Evolutionary conservation across 495 filamentous ascomycete genomes (phyloP).

Genomic region (Lophiotrema nucula): DNA sequence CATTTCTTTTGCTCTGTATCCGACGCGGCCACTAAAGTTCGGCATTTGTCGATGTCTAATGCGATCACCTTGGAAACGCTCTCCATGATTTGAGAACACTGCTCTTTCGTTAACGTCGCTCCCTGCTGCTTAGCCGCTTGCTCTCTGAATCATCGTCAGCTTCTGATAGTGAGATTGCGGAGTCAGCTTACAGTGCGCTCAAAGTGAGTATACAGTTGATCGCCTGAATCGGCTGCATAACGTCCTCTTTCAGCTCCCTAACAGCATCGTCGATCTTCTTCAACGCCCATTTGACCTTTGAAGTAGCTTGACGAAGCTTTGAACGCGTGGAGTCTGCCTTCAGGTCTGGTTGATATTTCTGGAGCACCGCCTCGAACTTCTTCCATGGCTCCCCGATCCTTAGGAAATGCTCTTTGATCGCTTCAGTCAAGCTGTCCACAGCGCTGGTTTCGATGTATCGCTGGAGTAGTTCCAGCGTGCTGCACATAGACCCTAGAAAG

Average conservation of each 20-base stretch:
- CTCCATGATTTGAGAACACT: too few species aligned
- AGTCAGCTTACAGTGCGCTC: too few species aligned
- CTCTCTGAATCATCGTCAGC: too few species aligned
- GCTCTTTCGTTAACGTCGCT: too few species aligned
- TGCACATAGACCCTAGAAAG: neutral
- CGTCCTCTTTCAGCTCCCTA: neutral
- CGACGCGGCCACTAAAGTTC: too few species aligned
- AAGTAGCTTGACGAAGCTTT: neutral
- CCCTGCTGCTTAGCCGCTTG: too few species aligned
- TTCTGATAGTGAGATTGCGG: too few species aligned
- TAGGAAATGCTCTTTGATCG: neutral
- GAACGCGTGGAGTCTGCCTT: neutral
- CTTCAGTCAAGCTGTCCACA: neutral
- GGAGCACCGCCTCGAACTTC: neutral
- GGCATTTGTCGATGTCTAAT: too few species aligned
- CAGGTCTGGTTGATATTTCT: neutral
- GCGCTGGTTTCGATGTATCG: neutral
- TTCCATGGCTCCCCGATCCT: neutral
- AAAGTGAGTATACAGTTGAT: neutral
- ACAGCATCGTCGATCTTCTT: neutral
- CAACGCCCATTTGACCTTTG: neutral
- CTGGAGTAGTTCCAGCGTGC: neutral
- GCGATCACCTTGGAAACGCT: too few species aligned
- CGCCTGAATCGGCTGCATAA: neutral
- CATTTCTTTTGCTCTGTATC: too few species aligned